Evolutionary conservation across 2,329 filamentous ascomycete species (phyloP).

Genomic region (Proliferodiscus dingleyae): DNA sequence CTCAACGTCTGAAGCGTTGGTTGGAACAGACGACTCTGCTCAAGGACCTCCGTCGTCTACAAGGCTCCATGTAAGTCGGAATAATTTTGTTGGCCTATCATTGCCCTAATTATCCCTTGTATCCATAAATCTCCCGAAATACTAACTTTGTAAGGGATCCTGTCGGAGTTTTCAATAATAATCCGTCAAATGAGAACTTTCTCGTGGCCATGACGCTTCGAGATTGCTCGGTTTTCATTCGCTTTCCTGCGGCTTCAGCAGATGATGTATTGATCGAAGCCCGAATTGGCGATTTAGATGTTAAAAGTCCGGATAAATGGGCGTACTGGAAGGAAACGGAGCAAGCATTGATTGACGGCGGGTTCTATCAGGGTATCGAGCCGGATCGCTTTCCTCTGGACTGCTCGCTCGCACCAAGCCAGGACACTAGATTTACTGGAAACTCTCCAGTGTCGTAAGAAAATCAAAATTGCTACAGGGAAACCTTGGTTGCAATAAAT

Average conservation of each 20-base stretch:
- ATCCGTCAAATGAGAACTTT: conserved; percentile 43
- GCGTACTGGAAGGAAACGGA: conserved; percentile 66
- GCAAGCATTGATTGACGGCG: conserved; percentile 55
- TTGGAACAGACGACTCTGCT: conserved; percentile 28
- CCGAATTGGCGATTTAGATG: conserved; percentile 71
- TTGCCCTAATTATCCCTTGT: too few relatives aligned
- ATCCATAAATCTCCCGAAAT: neutral
- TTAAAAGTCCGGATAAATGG: conserved; percentile 66
- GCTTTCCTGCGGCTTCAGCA: conserved; percentile 39
- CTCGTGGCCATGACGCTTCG: conserved; percentile 73
- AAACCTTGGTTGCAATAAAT: too few relatives aligned
- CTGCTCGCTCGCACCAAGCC: neutral
- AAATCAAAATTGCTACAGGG: too few relatives aligned
- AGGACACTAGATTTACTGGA: neutral
- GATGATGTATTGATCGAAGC: conserved; percentile 40
- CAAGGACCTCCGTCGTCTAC: conserved; percentile 39
- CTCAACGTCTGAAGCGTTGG: conserved; percentile 32
- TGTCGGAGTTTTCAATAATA: conserved; percentile 25
- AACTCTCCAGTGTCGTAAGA: too few relatives aligned
- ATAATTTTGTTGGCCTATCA: neutral
- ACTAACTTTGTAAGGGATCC: conserved; percentile 16
- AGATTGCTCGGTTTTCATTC: conserved; percentile 72
- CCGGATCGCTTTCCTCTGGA: neutral
- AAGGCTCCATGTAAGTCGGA: conserved; percentile 25
- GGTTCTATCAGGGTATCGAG: conserved; percentile 57